Percentiles rank a stretch among this genome's conserved stretches.
phyloP scores from a whole-genome alignment of 768 basidiomycete genomes.

The Leccinum variicolor region DNA sequence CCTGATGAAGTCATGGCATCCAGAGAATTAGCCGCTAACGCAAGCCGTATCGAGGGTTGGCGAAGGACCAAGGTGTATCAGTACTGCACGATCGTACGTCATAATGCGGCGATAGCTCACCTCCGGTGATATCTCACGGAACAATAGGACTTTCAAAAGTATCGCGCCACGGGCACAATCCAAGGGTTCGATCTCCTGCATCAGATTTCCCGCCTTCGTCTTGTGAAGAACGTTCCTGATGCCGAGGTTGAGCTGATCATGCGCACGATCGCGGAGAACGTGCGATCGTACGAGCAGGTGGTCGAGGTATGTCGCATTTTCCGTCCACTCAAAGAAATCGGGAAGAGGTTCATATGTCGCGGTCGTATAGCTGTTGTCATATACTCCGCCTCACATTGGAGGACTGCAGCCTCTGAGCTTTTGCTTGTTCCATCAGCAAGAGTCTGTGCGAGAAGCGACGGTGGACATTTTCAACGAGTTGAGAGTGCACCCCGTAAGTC shows the following conservation, averaged over 20 bases:
- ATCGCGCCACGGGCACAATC: constrained; percentile 54
- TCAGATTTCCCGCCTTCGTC: constrained; percentile 79
- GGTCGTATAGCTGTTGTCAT: constrained; percentile 66
- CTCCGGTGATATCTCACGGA: constrained; percentile 7
- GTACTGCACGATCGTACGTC: constrained; percentile 62
- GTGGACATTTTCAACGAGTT: constrained; percentile 83
- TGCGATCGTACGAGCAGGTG: constrained; percentile 83
- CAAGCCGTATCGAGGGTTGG: constrained; percentile 92
- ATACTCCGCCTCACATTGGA: constrained; percentile 69
- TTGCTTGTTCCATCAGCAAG: constrained; percentile 85
- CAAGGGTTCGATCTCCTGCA: constrained; percentile 82
- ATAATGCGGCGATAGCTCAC: background rate
- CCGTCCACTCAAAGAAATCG: too few relatives aligned
- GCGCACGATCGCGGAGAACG: constrained; percentile 64
- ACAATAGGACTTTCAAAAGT: constrained; percentile 63
- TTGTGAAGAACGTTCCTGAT: constrained; percentile 68
- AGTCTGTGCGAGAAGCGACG: constrained; percentile 70
- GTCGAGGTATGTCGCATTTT: constrained; percentile 59
- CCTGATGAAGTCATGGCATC: constrained; percentile 61
- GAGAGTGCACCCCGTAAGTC: constrained; percentile 68
- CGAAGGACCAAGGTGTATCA: constrained; percentile 77
- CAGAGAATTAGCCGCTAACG: constrained; percentile 73
- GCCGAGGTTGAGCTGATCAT: constrained; percentile 74
- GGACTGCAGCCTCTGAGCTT: constrained; percentile 86
- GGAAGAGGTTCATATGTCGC: background rate